Percentiles rank a stretch among this genome's conserved stretches.
Evolutionary conservation across 2,329 filamentous ascomycete species (phyloP).

Genomic region (Colletotrichum sansevieriae): DNA sequence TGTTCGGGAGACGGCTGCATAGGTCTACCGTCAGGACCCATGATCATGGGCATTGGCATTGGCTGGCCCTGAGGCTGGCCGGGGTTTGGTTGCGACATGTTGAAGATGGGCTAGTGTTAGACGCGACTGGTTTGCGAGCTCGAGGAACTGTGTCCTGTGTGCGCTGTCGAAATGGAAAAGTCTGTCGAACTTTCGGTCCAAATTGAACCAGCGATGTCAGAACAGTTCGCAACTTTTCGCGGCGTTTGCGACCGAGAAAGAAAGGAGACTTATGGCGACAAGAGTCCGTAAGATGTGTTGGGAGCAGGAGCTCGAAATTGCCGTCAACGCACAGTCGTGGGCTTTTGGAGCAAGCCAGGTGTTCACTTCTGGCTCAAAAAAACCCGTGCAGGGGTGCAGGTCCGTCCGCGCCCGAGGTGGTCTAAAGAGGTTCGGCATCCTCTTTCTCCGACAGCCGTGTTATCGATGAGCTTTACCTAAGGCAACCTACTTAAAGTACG

Average conservation of each 20-base stretch:
- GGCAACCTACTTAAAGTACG: no score
- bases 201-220: no score
- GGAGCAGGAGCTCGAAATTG: slow-evolving; percentile 18
- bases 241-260: not conserved
- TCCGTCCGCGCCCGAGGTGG: not conserved
- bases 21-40: slow-evolving; percentile 46
- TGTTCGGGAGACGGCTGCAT: slow-evolving; percentile 77
- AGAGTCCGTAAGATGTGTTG: slow-evolving; percentile 7
- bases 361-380: slow-evolving; percentile 42
- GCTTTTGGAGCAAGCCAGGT: slow-evolving; percentile 42
- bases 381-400: slow-evolving; percentile 35
- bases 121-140: slow-evolving; percentile 21
- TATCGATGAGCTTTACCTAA: slow-evolving; percentile 35
- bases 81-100: slow-evolving; percentile 29
- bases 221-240: no score
- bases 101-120: slow-evolving; percentile 13
- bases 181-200: not conserved
- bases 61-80: not conserved
- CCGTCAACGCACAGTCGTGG: slow-evolving; percentile 29
- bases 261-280: slow-evolving; percentile 19
- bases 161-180: slow-evolving; percentile 12
- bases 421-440: slow-evolving; percentile 18
- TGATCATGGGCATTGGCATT: slow-evolving; percentile 51
- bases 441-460: slow-evolving; percentile 39
- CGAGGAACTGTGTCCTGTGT: slow-evolving; percentile 16